phyloP scores from a whole-genome alignment of 139 green algal genomes.

The Closterium sp. region DNA sequence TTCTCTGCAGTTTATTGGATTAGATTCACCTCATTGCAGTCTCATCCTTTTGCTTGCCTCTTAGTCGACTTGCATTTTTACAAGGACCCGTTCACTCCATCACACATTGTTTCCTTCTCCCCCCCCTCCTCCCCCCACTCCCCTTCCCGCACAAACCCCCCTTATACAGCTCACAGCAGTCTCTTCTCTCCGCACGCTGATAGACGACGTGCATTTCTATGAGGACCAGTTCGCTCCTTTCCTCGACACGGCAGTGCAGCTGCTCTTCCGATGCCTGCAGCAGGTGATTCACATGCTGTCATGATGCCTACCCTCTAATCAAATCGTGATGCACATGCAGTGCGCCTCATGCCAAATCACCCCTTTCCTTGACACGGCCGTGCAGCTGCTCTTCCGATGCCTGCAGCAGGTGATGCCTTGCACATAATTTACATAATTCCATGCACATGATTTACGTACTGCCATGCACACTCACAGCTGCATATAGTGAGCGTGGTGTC shows the following conservation, averaged over 20 bases:
- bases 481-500: conserved; percentile 55
- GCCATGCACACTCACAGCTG: conserved; percentile 55
- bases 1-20: too few relatives aligned
- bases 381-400: conserved; percentile 9
- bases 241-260: conserved; percentile 41
- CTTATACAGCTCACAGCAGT: conserved; percentile 33
- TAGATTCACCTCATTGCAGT: not conserved
- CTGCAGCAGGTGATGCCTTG: too few relatives aligned
- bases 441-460: too few relatives aligned
- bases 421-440: too few relatives aligned
- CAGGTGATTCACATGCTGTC: conserved; percentile 51
- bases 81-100: not conserved
- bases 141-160: not conserved
- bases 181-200: conserved; percentile 35
- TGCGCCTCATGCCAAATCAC: too few relatives aligned
- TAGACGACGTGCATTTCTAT: conserved; percentile 57
- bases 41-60: not conserved
- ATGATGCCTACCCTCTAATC: too few relatives aligned
- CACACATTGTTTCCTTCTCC: too few relatives aligned
- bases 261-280: conserved; percentile 52
- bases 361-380: conserved; percentile 36
- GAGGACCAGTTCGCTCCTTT: conserved; percentile 53
- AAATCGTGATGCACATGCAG: too few relatives aligned
- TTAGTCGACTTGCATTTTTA: not conserved
- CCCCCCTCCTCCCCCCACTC: not conserved